These are phyloP conservation scores for Xylariaceae sp. DNA, from an alignment of 2,329 filamentous ascomycete species.

Conservation along the genomic window DNA sequence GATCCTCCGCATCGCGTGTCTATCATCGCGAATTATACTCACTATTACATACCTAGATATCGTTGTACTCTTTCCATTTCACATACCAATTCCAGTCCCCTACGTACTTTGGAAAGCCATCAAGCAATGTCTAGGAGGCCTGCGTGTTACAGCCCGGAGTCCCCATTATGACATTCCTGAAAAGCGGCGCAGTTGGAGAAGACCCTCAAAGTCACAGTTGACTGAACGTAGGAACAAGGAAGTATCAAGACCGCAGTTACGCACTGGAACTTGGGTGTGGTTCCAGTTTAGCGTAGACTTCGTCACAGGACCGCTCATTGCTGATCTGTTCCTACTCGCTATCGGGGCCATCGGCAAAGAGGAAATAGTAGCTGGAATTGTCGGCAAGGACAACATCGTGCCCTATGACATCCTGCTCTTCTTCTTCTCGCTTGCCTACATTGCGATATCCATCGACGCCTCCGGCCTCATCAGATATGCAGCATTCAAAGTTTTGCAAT, in stretches of 20 bases:
- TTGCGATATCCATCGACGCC: slow-evolving; percentile 74
- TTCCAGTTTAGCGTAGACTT: slow-evolving; percentile 66
- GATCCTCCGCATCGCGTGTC: background rate
- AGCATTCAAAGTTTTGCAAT: slow-evolving; percentile 67
- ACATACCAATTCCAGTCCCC: slow-evolving; percentile 61
- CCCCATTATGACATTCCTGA: slow-evolving; percentile 13
- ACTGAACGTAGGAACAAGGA: background rate
- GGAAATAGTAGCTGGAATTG: slow-evolving; percentile 67
- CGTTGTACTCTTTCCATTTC: slow-evolving; percentile 66
- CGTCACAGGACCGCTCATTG: slow-evolving; percentile 67
- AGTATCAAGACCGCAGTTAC: slow-evolving; percentile 18
- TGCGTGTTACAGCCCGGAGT: slow-evolving; percentile 53
- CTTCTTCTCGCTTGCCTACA: slow-evolving; percentile 72
- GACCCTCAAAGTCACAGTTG: slow-evolving; percentile 14
- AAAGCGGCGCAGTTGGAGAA: background rate
- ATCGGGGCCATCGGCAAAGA: slow-evolving; percentile 64
- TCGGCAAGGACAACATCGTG: slow-evolving; percentile 63
- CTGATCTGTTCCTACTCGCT: slow-evolving; percentile 68
- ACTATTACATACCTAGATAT: slow-evolving; percentile 49
- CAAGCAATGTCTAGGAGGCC: slow-evolving; percentile 39
- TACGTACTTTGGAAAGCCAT: slow-evolving; percentile 44
- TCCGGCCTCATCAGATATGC: slow-evolving; percentile 69
- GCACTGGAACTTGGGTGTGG: slow-evolving; percentile 43
- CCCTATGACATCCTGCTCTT: slow-evolving; percentile 74
- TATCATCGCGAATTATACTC: slow-evolving; percentile 5